These are phyloP conservation scores for Chlamydomonas applanata DNA, from an alignment of 139 green algal genomes.

Conservation along the genomic window DNA sequence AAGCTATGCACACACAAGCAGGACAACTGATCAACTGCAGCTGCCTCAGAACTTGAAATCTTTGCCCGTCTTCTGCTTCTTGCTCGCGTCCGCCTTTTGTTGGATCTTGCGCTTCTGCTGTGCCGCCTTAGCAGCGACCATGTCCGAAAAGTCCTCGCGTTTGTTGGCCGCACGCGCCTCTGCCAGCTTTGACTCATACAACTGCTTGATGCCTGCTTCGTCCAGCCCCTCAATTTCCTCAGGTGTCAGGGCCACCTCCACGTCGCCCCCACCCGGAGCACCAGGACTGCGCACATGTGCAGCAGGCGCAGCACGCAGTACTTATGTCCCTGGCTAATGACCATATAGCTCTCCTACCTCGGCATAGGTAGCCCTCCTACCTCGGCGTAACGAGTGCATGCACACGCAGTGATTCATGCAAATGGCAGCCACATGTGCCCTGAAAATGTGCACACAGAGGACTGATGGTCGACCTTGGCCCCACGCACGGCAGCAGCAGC, in stretches of 20 bases:
- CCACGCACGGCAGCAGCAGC: no score
- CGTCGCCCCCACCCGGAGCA: constrained; percentile 41
- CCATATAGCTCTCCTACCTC: no score
- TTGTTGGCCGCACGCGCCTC: constrained; percentile 44
- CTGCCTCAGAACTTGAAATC: constrained; percentile 71
- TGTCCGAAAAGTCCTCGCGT: constrained; percentile 89
- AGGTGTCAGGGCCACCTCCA: constrained; percentile 87
- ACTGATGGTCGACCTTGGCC: no score
- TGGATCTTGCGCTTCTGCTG: constrained; percentile 81
- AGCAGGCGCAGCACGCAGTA: not conserved
- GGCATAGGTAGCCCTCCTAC: no score
- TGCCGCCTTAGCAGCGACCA: constrained; percentile 87
- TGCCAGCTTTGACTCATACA: constrained; percentile 44
- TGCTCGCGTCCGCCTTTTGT: constrained; percentile 43
- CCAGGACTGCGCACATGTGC: constrained; percentile 30
- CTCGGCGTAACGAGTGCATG: no score
- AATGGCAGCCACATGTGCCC: no score
- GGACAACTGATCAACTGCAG: no score
- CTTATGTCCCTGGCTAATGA: no score
- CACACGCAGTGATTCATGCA: no score
- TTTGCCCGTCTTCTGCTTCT: constrained; percentile 71
- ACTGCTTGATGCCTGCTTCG: constrained; percentile 54
- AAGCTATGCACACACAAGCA: no score
- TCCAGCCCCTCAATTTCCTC: constrained; percentile 93
- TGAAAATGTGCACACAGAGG: no score